phyloP scores from a whole-genome alignment of 257 asterid species.

The Nemophila menziesii region DNA sequence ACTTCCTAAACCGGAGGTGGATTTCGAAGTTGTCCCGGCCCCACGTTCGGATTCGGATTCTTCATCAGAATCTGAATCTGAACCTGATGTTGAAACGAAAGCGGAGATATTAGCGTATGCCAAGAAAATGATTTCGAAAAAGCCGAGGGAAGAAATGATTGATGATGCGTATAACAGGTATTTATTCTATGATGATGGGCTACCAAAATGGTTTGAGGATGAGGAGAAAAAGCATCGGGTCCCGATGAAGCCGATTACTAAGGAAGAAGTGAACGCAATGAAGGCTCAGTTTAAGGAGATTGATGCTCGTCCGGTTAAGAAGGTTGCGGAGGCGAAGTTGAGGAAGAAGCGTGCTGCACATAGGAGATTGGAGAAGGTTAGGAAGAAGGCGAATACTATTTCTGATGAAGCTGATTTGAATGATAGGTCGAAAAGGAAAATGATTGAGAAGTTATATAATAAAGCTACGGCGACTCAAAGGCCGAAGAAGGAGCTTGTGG shows the following conservation, averaged over 20 bases:
- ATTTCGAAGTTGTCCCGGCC: constrained; percentile 77
- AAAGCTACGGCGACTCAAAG: constrained; percentile 44
- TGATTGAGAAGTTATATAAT: constrained; percentile 73
- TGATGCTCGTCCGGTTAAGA: constrained; percentile 90
- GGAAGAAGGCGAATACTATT: constrained; percentile 81
- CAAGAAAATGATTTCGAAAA: constrained; percentile 68
- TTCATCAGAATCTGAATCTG: constrained; percentile 58
- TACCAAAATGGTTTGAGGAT: constrained; percentile 83
- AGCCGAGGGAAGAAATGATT: constrained; percentile 69
- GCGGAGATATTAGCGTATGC: constrained; percentile 84
- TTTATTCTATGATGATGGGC: constrained; percentile 67
- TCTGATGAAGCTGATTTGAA: constrained; percentile 68
- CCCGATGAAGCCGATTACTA: constrained; percentile 73
- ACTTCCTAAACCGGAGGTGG: constrained; percentile 28
- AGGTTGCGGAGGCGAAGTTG: constrained; percentile 89
- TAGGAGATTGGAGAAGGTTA: constrained; percentile 57
- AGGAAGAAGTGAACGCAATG: constrained; percentile 76
- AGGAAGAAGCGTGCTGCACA: constrained; percentile 63
- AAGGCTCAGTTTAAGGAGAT: constrained; percentile 73
- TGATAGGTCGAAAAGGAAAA: constrained; percentile 70
- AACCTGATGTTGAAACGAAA: constrained; percentile 42
- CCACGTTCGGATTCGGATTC: constrained; percentile 70
- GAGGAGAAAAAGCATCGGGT: constrained; percentile 61
- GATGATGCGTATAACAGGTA: constrained; percentile 88
- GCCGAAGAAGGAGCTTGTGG: constrained; percentile 70